Evolutionary conservation across 2,329 filamentous ascomycete species (phyloP).

Genomic region (Scedosporium apiospermum): DNA sequence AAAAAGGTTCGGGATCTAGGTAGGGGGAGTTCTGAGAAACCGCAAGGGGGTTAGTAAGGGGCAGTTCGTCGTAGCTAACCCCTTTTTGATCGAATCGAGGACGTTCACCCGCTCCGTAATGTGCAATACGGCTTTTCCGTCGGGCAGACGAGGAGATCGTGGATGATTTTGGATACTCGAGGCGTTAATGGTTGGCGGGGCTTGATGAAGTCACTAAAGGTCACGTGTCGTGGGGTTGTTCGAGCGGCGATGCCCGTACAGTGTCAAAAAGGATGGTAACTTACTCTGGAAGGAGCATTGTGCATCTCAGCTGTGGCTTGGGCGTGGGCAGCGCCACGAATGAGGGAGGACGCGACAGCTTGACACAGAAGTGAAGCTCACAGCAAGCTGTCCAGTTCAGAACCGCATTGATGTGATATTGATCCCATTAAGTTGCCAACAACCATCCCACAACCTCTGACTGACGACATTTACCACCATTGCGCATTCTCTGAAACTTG

Average conservation of each 20-base stretch:
- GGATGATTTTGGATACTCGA: background rate
- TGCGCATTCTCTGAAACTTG: background rate
- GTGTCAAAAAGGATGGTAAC: background rate
- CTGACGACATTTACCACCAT: background rate
- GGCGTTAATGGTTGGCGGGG: background rate
- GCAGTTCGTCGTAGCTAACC: background rate
- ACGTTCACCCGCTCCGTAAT: background rate
- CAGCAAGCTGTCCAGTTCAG: constrained; percentile 4
- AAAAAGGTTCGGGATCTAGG: background rate
- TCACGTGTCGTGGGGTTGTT: constrained; percentile 9
- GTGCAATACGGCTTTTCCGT: background rate
- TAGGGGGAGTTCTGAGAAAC: background rate
- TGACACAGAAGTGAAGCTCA: background rate
- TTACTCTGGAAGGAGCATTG: background rate
- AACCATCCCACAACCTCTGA: background rate
- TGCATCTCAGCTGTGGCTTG: constrained; percentile 8
- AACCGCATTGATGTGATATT: background rate
- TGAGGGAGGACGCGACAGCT: background rate
- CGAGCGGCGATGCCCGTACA: background rate
- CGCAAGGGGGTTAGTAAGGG: background rate
- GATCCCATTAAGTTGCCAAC: background rate
- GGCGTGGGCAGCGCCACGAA: background rate
- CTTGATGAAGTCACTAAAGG: constrained; percentile 10
- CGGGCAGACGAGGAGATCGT: background rate
- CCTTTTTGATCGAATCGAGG: background rate